These are phyloP conservation scores for Eucalyptus urophylla DNA, from an alignment of 345 rosid genomes.

Conservation along the genomic window DNA sequence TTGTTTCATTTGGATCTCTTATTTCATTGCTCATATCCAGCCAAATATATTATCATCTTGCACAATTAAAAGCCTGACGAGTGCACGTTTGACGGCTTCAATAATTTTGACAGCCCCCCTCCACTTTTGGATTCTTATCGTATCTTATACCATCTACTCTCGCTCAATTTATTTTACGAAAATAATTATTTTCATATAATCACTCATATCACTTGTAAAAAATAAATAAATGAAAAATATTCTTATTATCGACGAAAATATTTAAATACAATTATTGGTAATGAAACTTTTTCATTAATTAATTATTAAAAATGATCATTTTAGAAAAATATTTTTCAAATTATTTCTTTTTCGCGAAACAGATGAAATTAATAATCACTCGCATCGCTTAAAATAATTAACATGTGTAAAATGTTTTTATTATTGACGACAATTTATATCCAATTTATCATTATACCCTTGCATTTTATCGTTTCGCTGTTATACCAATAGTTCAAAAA, in stretches of 20 bases:
- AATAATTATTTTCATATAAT: too few species aligned
- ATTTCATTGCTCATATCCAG: neutral
- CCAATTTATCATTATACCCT: neutral
- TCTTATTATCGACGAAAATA: accelerated
- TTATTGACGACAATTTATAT: too few species aligned
- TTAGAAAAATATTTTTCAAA: too few species aligned
- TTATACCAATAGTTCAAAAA: too few species aligned
- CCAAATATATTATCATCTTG: neutral
- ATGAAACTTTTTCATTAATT: too few species aligned
- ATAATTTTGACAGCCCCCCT: neutral
- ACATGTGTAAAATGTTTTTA: accelerated
- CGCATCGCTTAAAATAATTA: accelerated
- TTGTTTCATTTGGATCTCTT: neutral
- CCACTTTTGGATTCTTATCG: neutral
- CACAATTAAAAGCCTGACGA: neutral
- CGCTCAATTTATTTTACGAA: too few species aligned
- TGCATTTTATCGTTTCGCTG: neutral
- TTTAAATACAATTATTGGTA: neutral
- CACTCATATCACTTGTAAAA: too few species aligned
- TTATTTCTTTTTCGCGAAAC: accelerated
- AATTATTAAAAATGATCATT: too few species aligned
- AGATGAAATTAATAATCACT: accelerated
- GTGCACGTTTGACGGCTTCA: neutral
- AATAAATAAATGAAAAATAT: too few species aligned
- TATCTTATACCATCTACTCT: neutral